Evolutionary conservation across 2,329 filamentous ascomycete genomes (phyloP), one percentile per base, ranked within the genome.

Genomic region (Tolypocladium album): DNA sequence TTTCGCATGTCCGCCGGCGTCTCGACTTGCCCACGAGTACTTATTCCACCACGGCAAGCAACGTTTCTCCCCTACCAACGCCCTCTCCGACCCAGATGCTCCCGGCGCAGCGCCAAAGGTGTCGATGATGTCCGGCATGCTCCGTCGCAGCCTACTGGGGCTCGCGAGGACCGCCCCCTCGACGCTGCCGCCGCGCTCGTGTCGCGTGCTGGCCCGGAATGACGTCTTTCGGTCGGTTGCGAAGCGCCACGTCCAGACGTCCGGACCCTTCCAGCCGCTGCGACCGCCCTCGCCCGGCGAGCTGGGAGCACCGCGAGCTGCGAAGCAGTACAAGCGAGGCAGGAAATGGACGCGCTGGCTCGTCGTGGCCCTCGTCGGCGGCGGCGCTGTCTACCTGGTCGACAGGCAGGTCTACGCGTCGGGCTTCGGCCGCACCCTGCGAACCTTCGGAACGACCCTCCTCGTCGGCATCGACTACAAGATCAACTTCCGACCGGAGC

Each of bases 391-490:
- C 58, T 95, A 90, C 71, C 73, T 84, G 12, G 68, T 88, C 62
- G 94, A 99, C 74, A 82, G 74, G 17, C 82, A 88, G 64, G 79
- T 89, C 69, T 95, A 94, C 74, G 90, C 91, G 57, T 88, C 89
- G 0, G 88, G 90, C 15, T 76, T 96, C 34, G 85, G 82, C 43
- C 88, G 94, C 60, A 93, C 89, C 31, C 74, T 89, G 50, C 88
- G 88, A 50, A 97, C 94, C 0, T 96, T 97, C 72, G 81, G 82
- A 47, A 85, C 85, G 3, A 93, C 92, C 9, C 76, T 96, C 13
- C 70, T 92, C 55, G 89, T 96, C 20, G 93, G 92, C 0, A 69
- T 92, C 31, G 94, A 99, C 77, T 97, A 99, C 79, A 97, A 97
- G 77, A 79, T 97, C 73, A 97, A 99, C 75, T 99, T 99, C 74